A percentile compares a stretch with the other conserved stretches of the same genome.
These are phyloP conservation scores for Blastobotrys apis DNA, from an alignment of 1,139 yeast genomes.

Conservation along the genomic window DNA sequence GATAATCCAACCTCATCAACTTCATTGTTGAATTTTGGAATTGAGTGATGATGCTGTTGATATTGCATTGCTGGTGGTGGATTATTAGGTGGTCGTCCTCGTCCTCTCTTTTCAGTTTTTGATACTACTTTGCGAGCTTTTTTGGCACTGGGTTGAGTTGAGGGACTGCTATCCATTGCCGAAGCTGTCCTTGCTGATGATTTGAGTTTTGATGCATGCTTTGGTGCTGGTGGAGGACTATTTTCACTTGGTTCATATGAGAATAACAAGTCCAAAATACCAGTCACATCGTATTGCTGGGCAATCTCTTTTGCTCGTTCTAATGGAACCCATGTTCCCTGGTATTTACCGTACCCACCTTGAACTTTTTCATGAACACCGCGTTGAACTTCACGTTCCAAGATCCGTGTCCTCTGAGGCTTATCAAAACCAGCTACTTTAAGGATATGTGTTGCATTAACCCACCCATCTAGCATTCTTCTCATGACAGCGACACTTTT, in stretches of 20 bases:
- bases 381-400: constrained; percentile 85
- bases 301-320: constrained; percentile 54
- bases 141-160: constrained; percentile 17
- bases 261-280: constrained; percentile 62
- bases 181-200: constrained; percentile 27
- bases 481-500: constrained; percentile 91
- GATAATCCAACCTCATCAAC: constrained; percentile 1
- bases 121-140: constrained; percentile 17
- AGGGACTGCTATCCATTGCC: constrained; percentile 19
- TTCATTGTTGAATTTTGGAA: constrained; percentile 8
- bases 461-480: constrained; percentile 87
- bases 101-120: constrained; percentile 13
- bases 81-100: constrained; percentile 17
- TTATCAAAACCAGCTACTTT: constrained; percentile 94
- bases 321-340: constrained; percentile 96
- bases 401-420: constrained; percentile 85
- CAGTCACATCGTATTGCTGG: constrained; percentile 65
- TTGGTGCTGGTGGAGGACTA: constrained; percentile 39
- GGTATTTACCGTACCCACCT: constrained; percentile 96
- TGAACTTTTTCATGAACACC: constrained; percentile 90
- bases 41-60: constrained; percentile 1
- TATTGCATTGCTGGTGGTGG: neutral
- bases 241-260: constrained; percentile 37
- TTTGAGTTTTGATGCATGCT: constrained; percentile 26
- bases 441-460: constrained; percentile 94